Evolutionary conservation across 805 yeast species (phyloP).

Genomic region (Ogataea henricii): DNA sequence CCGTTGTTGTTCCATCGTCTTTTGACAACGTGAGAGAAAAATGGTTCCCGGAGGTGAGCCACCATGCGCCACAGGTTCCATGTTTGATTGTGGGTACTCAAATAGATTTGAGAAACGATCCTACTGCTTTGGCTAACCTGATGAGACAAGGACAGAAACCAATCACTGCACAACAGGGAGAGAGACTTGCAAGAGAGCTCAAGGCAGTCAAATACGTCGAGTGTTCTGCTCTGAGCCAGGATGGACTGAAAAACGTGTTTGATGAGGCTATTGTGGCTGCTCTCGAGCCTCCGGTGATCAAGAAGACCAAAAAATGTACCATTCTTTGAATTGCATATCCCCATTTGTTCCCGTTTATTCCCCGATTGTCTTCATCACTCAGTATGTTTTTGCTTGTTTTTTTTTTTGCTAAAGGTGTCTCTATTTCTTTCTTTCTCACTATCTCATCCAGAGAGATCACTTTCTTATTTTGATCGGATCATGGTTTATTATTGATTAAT

Average conservation of each 20-base stretch:
- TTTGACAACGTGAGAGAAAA: slow-evolving; percentile 97
- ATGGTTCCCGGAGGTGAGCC: slow-evolving; percentile 97
- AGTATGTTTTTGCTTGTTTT: slow-evolving; percentile 6
- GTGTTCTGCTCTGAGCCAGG: slow-evolving; percentile 96
- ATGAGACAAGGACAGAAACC: slow-evolving; percentile 89
- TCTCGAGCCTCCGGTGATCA: slow-evolving; percentile 91
- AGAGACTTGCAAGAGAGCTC: slow-evolving; percentile 87
- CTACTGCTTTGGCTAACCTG: slow-evolving; percentile 83
- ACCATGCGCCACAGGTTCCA: slow-evolving; percentile 96
- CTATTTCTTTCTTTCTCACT: slow-evolving; percentile 8
- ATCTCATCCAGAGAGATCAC: background rate
- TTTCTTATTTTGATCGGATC: slow-evolving; percentile 12
- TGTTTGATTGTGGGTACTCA: slow-evolving; percentile 97
- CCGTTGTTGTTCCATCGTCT: slow-evolving; percentile 95
- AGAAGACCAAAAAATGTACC: slow-evolving; percentile 79
- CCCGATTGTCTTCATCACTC: background rate
- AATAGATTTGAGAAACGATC: slow-evolving; percentile 91
- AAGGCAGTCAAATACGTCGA: slow-evolving; percentile 97
- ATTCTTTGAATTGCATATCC: slow-evolving; percentile 53
- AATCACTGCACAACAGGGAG: slow-evolving; percentile 84
- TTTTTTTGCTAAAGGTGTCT: slow-evolving; percentile 13
- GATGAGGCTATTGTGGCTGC: slow-evolving; percentile 99
- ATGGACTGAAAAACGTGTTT: slow-evolving; percentile 96
- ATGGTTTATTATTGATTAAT: slow-evolving; percentile 11
- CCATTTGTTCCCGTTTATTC: background rate